Conservation (phyloP, 2,329 filamentous ascomycete species). For the Epichloe uncinata region DNA sequence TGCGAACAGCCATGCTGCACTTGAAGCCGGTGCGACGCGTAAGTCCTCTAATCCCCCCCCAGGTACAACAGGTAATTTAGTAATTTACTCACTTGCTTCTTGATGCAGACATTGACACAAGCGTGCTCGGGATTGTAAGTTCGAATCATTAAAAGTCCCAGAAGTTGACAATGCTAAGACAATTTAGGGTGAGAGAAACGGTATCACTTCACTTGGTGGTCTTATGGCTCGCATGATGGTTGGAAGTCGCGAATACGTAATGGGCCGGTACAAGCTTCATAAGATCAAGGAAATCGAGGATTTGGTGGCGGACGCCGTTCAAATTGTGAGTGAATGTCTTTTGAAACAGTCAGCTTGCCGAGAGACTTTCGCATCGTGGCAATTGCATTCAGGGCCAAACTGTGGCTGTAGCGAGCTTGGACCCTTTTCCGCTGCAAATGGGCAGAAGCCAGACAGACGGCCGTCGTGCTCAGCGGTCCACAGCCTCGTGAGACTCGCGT, state of each 20-base stretch:
- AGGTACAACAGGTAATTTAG: not conserved
- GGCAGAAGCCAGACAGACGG: no score
- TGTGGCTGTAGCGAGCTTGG: no score
- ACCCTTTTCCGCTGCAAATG: no score
- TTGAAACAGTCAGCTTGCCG: no score
- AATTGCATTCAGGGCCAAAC: no score
- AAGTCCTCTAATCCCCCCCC: not conserved
- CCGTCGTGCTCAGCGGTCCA: no score
- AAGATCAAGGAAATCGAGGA: slow-evolving; percentile 81
- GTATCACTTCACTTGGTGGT: slow-evolving; percentile 8
- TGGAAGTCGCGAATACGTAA: slow-evolving; percentile 8
- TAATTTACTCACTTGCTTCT: not conserved
- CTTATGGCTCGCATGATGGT: slow-evolving; percentile 22
- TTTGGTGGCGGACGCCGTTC: slow-evolving; percentile 44
- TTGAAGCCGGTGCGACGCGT: slow-evolving; percentile 71
- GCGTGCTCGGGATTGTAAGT: slow-evolving; percentile 5
- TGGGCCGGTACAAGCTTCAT: slow-evolving; percentile 56
- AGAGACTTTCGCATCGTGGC: not conserved
- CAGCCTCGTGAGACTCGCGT: no score
- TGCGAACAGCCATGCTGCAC: slow-evolving; percentile 74
- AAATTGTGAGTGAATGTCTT: slow-evolving; percentile 3
- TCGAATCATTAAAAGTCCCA: not conserved
- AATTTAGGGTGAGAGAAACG: slow-evolving; percentile 6
- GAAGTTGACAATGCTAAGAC: not conserved
- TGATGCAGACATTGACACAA: slow-evolving; percentile 5